Base-by-base conservation (phyloP, 352 stramenopile genomes). In the Pythium chondricola region DNA sequence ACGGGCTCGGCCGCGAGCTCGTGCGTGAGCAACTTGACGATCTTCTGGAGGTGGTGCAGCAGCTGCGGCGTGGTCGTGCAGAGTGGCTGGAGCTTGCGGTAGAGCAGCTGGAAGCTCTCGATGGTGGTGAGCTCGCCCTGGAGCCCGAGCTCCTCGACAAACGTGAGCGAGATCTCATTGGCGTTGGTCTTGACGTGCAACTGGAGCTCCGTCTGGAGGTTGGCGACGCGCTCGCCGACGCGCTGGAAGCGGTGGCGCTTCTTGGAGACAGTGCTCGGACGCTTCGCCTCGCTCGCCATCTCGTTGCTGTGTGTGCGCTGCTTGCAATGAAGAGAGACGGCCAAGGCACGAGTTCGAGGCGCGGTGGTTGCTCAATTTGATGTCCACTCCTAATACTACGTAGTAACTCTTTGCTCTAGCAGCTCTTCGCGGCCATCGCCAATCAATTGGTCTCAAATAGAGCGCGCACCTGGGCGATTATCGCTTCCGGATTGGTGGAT, bases 221-320 rank as follows among this genome's bases (percentile, higher is more conserved):
- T 84, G 43, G 67, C 68, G 32, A 94, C 71, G 49, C 83, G 81
- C 71, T 94, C 83, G 26, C 83, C 69, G 27, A 92, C 80, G 35
- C 71, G 76, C 62, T 92, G 74, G 62, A 94, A 94, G 67, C 83
- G 83, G 48, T 93, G 82, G 43, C 82, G 73, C 69, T 85, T 87
- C 61, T 83, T 85, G 36, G 61, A 65, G 27, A 71, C 42, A 45
- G 64, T 62, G 21, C 30, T 57, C 27, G 59, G 58, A 6, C 48
- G 41, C 47, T 65, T 58, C 39, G 36, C 43, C 24, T 56, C 40
- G 11, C 37, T 35, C 14, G 56, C 58, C 49, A 65, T 58, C 11
- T 13, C 21, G 20, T 29, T 25, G 38, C 38, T 29, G 21, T 7
- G 4, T 4, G 6, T 16, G 7, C 7, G 21, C 38, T n/a, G n/a